Evolutionary conservation across 2,329 filamentous ascomycete genomes (phyloP), one percentile per base, ranked within the genome.

Genomic region (Ceratocystis colombiana): DNA sequence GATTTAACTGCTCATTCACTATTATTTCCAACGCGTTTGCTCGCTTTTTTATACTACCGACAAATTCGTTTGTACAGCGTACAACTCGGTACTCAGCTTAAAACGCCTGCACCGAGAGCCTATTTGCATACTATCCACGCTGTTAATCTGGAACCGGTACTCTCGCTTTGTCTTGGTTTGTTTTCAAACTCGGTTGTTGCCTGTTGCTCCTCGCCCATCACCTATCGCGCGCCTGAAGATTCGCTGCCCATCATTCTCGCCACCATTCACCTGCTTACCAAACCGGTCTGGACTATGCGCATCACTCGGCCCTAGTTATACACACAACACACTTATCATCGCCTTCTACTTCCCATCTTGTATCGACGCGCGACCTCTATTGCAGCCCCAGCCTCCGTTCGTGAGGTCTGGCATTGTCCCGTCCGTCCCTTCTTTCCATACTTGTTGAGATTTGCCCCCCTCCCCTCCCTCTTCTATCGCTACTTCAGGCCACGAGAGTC

Each of bases 341-440:
- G 41, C 1, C 62, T 30, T 22, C 10, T 41, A 15, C 37, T 15
- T 8, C 20, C 37, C 22, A 15, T 41, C 41, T n/a, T 45, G 22
- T 25, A n/a, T 41, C 61, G 25, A 30, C 41, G 37, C 37, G 37
- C 37, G 30, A 30, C 10, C 61, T 50, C 62, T 33, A 30, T 28
- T 48, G 45, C 53, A 15, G 25, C 22, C 44, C 61, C 53, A 65
- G 28, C 64, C 64, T 61, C 64, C 53, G 12, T 55, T 30, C 22
- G 50, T 50, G 64, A 65, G 64, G 64, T 65, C 66, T 69, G 66
- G 70, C 64, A 62, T 25, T 28, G 64, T 63, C 57, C 20, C 66
- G n/a, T 53, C 67, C 61, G 65, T 46, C 50, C 46, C 69, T 69
- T 71, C 67, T 71, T 73, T 71, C 69, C 69, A 71, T 69, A 62